A percentile compares a stretch with the other conserved stretches of the same genome.
These are phyloP conservation scores for Orbilia ellipsospora DNA, from an alignment of 2,329 filamentous ascomycete genomes.

Conservation along the genomic window DNA sequence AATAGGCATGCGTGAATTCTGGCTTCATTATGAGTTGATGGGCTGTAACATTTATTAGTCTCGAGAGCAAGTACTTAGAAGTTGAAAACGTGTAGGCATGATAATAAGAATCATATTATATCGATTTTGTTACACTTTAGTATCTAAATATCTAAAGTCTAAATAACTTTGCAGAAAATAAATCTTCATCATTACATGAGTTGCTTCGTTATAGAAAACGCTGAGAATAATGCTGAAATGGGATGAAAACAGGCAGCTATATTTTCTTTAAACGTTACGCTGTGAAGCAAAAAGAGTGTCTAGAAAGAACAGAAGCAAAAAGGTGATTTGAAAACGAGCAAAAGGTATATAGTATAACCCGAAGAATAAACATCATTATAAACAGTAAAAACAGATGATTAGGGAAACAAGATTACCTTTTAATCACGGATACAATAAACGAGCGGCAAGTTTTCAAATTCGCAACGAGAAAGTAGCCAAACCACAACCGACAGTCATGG, in stretches of 20 bases:
- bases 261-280: slow-evolving; percentile 36
- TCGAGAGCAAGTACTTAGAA: too few relatives aligned
- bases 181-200: slow-evolving; percentile 21
- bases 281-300: slow-evolving; percentile 42
- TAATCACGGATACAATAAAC: slow-evolving; percentile 1
- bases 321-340: not conserved
- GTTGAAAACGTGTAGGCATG: too few relatives aligned
- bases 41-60: too few relatives aligned
- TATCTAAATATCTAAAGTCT: slow-evolving; percentile 9
- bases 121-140: too few relatives aligned
- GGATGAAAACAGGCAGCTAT: slow-evolving; percentile 19
- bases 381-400: not conserved
- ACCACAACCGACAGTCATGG: not conserved
- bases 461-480: slow-evolving; percentile 9
- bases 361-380: not conserved
- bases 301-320: slow-evolving; percentile 11
- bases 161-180: not conserved
- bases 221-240: slow-evolving; percentile 27
- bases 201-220: slow-evolving; percentile 29
- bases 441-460: not conserved
- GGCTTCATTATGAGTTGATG: too few relatives aligned
- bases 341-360: slow-evolving; percentile 2
- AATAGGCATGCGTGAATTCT: too few relatives aligned
- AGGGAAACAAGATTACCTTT: not conserved
- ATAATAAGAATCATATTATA: too few relatives aligned